Evolutionary conservation across 768 basidiomycete genomes (phyloP).

Genomic region (Xerocomellus chrysenteron): DNA sequence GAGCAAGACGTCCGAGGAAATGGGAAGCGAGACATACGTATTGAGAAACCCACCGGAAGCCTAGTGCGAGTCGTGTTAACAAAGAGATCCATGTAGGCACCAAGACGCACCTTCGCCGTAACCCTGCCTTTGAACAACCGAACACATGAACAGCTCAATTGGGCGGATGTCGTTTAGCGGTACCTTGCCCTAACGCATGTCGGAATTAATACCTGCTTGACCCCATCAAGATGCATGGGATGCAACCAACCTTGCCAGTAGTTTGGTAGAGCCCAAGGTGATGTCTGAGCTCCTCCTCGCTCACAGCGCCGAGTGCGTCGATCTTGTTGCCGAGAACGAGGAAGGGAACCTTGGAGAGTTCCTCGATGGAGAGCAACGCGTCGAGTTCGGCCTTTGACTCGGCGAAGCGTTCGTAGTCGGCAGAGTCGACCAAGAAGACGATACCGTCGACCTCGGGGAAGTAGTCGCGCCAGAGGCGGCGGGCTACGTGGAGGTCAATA

Average conservation of each 20-base stretch:
- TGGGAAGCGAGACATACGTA: constrained; percentile 58
- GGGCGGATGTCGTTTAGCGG: constrained; percentile 96
- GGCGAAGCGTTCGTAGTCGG: constrained; percentile 93
- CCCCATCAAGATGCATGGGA: not conserved
- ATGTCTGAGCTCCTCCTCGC: constrained; percentile 95
- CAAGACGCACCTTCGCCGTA: constrained; percentile 82
- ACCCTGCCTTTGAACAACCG: constrained; percentile 97
- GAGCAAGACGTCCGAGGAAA: constrained; percentile 1
- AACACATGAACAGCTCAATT: constrained; percentile 99
- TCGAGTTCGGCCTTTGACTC: constrained; percentile 98
- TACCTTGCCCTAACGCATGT: constrained; percentile 77
- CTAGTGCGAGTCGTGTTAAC: constrained; percentile 34
- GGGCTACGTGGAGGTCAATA: constrained; percentile 48
- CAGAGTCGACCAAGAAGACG: constrained; percentile 96
- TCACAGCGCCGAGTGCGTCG: constrained; percentile 95
- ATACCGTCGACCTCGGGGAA: constrained; percentile 99
- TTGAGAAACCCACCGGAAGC: constrained; percentile 97
- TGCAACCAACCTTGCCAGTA: constrained; percentile 84
- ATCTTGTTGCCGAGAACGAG: constrained; percentile 99
- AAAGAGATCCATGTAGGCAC: not conserved
- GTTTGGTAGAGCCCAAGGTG: constrained; percentile 96
- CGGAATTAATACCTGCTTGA: constrained; percentile 4
- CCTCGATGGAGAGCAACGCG: constrained; percentile 92
- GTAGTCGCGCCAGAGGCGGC: constrained; percentile 99
- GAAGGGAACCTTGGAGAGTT: constrained; percentile 95